Conservation (phyloP, 805 yeast genomes). For the Kodamaea jinghongensis region DNA sequence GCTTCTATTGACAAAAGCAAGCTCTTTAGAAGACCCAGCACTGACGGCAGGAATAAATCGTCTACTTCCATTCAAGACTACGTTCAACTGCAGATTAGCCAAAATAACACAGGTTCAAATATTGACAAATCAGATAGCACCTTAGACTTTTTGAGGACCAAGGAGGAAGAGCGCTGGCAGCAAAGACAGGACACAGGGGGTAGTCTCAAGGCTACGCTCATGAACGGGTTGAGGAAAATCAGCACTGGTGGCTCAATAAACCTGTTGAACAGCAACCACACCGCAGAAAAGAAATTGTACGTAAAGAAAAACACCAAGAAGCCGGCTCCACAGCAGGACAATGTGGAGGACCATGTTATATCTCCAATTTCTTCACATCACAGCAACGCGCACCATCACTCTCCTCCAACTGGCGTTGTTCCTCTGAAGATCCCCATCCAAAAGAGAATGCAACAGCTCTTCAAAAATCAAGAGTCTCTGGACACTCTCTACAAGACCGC, state of each 20-base stretch:
- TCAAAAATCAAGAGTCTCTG: slow-evolving; percentile 33
- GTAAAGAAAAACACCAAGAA: slow-evolving; percentile 4
- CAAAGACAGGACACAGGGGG: slow-evolving; percentile 40
- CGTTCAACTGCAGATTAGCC: slow-evolving; percentile 29
- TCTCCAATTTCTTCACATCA: too few species aligned
- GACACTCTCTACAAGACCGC: slow-evolving; percentile 61
- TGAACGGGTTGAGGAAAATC: slow-evolving; percentile 34
- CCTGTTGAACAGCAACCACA: slow-evolving; percentile 6
- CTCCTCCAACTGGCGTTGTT: slow-evolving; percentile 5
- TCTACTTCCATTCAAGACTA: slow-evolving; percentile 29
- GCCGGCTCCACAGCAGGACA: slow-evolving; percentile 1
- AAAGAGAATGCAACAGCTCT: slow-evolving; percentile 50
- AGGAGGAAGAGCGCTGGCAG: slow-evolving; percentile 23
- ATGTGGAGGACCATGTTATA: neutral
- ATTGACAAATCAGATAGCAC: slow-evolving; percentile 22
- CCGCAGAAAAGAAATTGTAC: slow-evolving; percentile 7
- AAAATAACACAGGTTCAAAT: neutral
- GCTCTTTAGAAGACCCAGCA: slow-evolving; percentile 19
- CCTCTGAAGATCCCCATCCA: slow-evolving; percentile 43
- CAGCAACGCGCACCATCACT: slow-evolving; percentile 1
- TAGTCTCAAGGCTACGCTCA: slow-evolving; percentile 32
- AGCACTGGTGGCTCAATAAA: slow-evolving; percentile 34
- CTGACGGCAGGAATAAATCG: slow-evolving; percentile 12
- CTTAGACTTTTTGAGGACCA: slow-evolving; percentile 34
- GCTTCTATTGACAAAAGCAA: slow-evolving; percentile 41